Base-by-base conservation (phyloP, 225 moss, liverwort and hornwort species). In the Ulota crispa region DNA sequence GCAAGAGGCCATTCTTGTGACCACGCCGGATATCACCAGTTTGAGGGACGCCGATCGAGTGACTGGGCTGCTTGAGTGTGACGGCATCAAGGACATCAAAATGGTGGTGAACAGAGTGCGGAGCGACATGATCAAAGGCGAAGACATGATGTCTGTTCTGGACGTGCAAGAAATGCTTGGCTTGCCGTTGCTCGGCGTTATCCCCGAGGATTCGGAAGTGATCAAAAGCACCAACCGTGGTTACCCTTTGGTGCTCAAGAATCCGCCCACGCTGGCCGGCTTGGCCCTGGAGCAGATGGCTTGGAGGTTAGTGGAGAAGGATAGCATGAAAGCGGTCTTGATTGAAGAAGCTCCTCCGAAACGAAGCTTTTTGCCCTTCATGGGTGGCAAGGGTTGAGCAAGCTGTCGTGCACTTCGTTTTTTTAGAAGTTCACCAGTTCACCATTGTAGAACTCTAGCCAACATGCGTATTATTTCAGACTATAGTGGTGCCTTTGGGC, bases 131-230 rank as follows among this genome's bases (percentile, higher is more conserved):
- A 98, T 98, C 21, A 98, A 98, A 87, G 97, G 97, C 62, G 97
- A 98, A 85, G 97, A 98, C 61, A 98, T 98, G 97, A 98, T 98
- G 97, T 98, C 97, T 4, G 97, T 98, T 34, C 84, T 98, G 21
- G 97, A 98, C 78, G 97, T 98, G 80, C 97, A 98, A 84, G 97
- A 98, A 85, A 98, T 98, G 97, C 83, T 98, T 20, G 97, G 97
- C 55, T 88, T 98, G 76, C 97, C 97, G 18, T 83, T 98, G 69
- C 90, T 98, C 1, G 97, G 97, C 21, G 97, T 98, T 31, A 90
- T 98, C 43, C 97, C 97, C 0, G 97, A 98, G 76, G 97, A 98
- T 81, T 94, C 97, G 36, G 97, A 98, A 77, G 95, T 98, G 31
- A 98, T 98, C 91, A 98, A 98, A 79, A 95, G 95, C 74, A 98